Evolutionary conservation across 2,329 filamentous ascomycete species (phyloP).

Genomic region (Xylaria sp.): DNA sequence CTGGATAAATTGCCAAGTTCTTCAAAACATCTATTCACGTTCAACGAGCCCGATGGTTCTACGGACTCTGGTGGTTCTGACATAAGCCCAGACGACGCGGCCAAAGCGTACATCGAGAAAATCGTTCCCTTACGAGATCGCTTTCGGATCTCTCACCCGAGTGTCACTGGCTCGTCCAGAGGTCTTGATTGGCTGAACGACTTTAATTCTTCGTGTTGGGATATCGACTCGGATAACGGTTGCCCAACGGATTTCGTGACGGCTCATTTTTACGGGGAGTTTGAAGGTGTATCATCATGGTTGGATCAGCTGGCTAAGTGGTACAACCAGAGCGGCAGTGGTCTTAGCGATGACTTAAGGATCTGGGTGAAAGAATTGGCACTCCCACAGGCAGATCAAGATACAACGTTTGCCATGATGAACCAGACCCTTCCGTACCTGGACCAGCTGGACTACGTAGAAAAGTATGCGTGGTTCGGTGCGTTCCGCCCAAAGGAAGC

Average conservation of each 20-base stretch:
- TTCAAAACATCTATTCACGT: conserved; percentile 54
- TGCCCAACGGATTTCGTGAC: conserved; percentile 56
- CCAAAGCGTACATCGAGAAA: conserved; percentile 52
- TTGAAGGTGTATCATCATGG: conserved; percentile 52
- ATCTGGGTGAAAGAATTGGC: conserved; percentile 58
- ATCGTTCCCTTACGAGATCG: conserved; percentile 52
- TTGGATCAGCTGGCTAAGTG: conserved; percentile 51
- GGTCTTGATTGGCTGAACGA: conserved; percentile 55
- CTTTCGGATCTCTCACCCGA: conserved; percentile 56
- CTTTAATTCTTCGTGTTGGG: conserved; percentile 56
- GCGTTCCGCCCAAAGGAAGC: conserved; percentile 53
- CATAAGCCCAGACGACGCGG: conserved; percentile 54
- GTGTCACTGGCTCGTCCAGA: conserved; percentile 54
- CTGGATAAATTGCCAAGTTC: conserved; percentile 49
- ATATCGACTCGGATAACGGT: conserved; percentile 51
- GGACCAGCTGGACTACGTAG: conserved; percentile 50
- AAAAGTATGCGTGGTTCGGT: conserved; percentile 57
- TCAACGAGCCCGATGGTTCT: conserved; percentile 57
- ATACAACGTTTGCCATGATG: conserved; percentile 54
- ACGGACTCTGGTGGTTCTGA: conserved; percentile 54
- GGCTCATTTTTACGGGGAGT: conserved; percentile 57
- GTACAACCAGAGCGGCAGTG: conserved; percentile 47
- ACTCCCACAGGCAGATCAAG: conserved; percentile 50
- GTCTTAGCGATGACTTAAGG: conserved; percentile 37
- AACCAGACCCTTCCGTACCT: conserved; percentile 53